Conservation (phyloP, 2,329 filamentous ascomycete species). For the Ceratocystis ficicola region DNA sequence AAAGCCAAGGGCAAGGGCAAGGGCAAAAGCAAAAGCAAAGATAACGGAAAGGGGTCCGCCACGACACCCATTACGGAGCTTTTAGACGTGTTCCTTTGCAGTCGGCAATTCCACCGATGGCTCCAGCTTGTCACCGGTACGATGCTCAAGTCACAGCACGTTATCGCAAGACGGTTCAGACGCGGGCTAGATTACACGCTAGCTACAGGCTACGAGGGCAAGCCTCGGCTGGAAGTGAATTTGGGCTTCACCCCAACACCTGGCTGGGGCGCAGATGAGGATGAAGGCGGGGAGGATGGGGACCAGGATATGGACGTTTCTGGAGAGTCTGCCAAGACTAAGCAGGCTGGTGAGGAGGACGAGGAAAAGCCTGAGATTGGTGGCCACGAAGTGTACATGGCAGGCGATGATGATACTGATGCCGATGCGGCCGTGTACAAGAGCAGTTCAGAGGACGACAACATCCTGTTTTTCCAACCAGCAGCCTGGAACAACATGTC, state of each 20-base stretch:
- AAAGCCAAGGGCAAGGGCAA: constrained; percentile 16
- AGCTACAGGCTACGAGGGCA: constrained; percentile 68
- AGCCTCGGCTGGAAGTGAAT: constrained; percentile 74
- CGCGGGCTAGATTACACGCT: constrained; percentile 83
- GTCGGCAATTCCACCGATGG: constrained; percentile 79
- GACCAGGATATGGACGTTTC: constrained; percentile 37
- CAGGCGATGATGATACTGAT: constrained; percentile 60
- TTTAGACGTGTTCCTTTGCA: constrained; percentile 70
- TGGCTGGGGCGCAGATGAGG: constrained; percentile 69
- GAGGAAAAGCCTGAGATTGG: constrained; percentile 45
- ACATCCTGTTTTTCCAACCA: constrained; percentile 51
- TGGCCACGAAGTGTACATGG: constrained; percentile 88
- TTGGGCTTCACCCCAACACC: constrained; percentile 71
- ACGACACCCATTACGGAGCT: constrained; percentile 59
- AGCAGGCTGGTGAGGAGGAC: constrained; percentile 29
- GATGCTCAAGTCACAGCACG: constrained; percentile 57
- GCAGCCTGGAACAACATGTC: constrained; percentile 80
- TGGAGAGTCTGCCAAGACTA: constrained; percentile 26
- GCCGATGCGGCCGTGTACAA: constrained; percentile 82
- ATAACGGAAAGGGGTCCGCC: constrained; percentile 15
- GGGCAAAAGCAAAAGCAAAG: constrained; percentile 14
- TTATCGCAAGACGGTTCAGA: constrained; percentile 78
- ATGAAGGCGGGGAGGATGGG: constrained; percentile 39
- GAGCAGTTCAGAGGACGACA: constrained; percentile 61
- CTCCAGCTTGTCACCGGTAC: constrained; percentile 70